phyloP scores from a whole-genome alignment of 257 asterid species.

The Nicotiana tomentosiformis region DNA sequence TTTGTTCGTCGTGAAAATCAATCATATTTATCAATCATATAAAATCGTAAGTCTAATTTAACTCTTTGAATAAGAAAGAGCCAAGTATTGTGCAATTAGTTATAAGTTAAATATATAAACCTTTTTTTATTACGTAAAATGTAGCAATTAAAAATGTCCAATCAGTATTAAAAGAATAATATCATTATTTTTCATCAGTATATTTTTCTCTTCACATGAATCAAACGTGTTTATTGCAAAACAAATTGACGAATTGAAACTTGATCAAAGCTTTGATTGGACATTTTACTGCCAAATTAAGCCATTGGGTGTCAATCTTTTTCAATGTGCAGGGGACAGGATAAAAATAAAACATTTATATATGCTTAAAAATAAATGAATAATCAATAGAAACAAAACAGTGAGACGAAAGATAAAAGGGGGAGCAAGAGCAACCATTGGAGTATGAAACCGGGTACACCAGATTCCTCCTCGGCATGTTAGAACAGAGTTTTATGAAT shows the following conservation, averaged over 20 bases:
- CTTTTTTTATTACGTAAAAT: not conserved
- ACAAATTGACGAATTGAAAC: not conserved
- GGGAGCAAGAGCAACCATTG: not conserved
- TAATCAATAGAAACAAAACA: not conserved
- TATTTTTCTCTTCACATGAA: not conserved
- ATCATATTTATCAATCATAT: not conserved
- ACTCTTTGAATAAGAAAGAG: too few relatives aligned
- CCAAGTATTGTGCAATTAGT: too few relatives aligned
- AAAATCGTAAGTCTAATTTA: not conserved
- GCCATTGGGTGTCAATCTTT: not conserved
- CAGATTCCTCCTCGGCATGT: constrained; percentile 9
- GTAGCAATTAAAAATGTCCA: too few relatives aligned
- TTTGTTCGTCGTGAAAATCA: not conserved
- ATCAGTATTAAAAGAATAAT: too few relatives aligned
- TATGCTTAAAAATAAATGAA: not conserved
- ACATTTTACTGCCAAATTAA: not conserved
- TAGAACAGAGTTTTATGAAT: constrained; percentile 11
- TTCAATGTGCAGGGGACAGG: not conserved
- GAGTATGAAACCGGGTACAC: constrained; percentile 12
- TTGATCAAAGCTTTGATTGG: not conserved
- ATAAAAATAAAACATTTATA: not conserved
- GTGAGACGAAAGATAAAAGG: not conserved
- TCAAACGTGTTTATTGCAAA: not conserved
- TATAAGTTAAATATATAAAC: not conserved
- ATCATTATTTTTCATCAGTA: too few relatives aligned